These are phyloP conservation scores for Pueraria montana DNA, from an alignment of 306 rosid genomes.

Conservation along the genomic window DNA sequence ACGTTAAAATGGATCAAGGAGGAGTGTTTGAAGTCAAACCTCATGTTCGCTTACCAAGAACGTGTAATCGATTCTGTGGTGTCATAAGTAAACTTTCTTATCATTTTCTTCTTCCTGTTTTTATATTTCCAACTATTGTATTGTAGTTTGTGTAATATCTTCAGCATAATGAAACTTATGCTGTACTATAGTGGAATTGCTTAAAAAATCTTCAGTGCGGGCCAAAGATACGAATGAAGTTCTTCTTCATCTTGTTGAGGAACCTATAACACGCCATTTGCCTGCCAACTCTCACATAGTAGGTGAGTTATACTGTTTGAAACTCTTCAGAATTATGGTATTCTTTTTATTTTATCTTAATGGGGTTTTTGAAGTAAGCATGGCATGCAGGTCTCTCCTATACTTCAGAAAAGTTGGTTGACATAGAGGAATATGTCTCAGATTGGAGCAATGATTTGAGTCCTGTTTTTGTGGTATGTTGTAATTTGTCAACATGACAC, in stretches of 20 bases:
- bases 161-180: neutral
- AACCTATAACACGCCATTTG: constrained; percentile 46
- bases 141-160: neutral
- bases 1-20: constrained; percentile 53
- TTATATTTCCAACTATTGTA: neutral
- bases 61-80: constrained; percentile 44
- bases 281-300: constrained; percentile 29
- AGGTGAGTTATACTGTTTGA: constrained; percentile 38
- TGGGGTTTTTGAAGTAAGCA: constrained; percentile 4
- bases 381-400: constrained; percentile 54
- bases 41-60: no score
- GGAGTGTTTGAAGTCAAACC: neutral
- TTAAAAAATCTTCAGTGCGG: constrained; percentile 41
- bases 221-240: constrained; percentile 51
- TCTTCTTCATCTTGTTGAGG: constrained; percentile 44
- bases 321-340: neutral
- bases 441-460: neutral
- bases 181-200: constrained; percentile 50
- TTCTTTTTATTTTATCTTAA: neutral
- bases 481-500: neutral
- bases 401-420: constrained; percentile 50
- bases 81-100: constrained; percentile 47
- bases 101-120: neutral
- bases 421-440: constrained; percentile 43
- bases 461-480: constrained; percentile 54